Base-by-base conservation (phyloP, 1,284 basidiomycete genomes). In the Waitea zeae region DNA sequence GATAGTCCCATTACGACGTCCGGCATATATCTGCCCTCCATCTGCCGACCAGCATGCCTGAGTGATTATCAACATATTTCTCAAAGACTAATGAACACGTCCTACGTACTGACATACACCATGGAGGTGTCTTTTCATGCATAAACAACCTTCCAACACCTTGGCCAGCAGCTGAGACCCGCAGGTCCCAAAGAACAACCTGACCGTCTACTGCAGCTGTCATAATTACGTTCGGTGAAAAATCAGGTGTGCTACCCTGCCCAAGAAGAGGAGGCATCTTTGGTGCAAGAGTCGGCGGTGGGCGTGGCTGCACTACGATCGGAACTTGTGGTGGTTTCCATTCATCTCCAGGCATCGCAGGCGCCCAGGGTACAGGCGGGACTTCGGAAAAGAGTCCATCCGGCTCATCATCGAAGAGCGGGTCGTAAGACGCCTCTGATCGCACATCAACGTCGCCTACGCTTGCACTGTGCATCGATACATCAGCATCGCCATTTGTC, bases 41-140 rank as follows among this genome's bases (percentile, higher is more conserved):
- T 87, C 77, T 3, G 77, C 69, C 12, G 86, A 88, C 88, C 92
- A 98, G 49, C 80, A 86, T n/a, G 88, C 88, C 88, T 93, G 46
- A 36, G 33, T 32, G 41, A 31, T 26, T n/a, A n/a, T 26, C 24
- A 26, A n/a, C 9, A 26, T 26, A 26, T 7, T 9, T 26, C 3
- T 27, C 20, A 22, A 38, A 36, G 33, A 34, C 31, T n/a, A 17
- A 34, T 33, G 33, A 31, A 26, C 22, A 27, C 30, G 17, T 18
- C 30, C 22, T 19, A 61, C 70, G 50, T 51, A 86, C 80, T 44
- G 88, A 89, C 49, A 92, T 71, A 56, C 89, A 95, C 92, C 92
- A 96, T 1, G 92, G 92, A 15, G 90, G 88, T 7, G 87, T 88
- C 53, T 82, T 86, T 41, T 87, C 83, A 43, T 78, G 83, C 56